Conservation (phyloP, 2,329 filamentous ascomycete species). For the Fusarium sp. region DNA sequence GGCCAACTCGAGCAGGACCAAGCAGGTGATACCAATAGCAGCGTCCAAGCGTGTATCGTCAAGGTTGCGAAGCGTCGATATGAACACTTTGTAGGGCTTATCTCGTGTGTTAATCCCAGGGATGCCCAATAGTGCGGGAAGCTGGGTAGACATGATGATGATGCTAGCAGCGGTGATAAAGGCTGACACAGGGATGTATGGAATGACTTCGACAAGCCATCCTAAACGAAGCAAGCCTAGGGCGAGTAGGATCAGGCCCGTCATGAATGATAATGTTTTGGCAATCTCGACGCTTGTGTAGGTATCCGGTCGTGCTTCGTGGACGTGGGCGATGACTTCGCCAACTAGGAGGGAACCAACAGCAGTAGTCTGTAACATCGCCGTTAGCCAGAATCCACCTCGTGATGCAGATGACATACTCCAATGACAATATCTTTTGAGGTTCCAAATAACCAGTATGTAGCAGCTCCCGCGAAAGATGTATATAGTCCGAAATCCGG, state of each 20-base stretch:
- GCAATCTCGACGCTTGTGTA: slow-evolving; percentile 60
- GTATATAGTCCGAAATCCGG: slow-evolving; percentile 84
- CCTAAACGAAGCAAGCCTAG: slow-evolving; percentile 64
- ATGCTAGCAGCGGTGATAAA: slow-evolving; percentile 68
- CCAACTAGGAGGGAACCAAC: slow-evolving; percentile 67
- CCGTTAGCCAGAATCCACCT: not conserved
- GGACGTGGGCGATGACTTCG: slow-evolving; percentile 60
- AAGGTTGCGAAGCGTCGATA: slow-evolving; percentile 59
- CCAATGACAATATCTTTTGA: slow-evolving; percentile 90
- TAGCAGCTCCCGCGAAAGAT: slow-evolving; percentile 83
- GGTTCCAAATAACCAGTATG: slow-evolving; percentile 89
- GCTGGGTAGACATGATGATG: slow-evolving; percentile 65
- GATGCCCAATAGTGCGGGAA: slow-evolving; percentile 62
- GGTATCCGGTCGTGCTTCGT: slow-evolving; percentile 53
- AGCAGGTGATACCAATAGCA: slow-evolving; percentile 78
- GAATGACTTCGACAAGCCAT: slow-evolving; percentile 68
- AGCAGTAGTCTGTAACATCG: slow-evolving; percentile 65
- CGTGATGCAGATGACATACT: slow-evolving; percentile 48
- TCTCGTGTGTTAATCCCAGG: slow-evolving; percentile 61
- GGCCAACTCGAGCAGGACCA: slow-evolving; percentile 73
- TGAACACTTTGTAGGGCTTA: slow-evolving; percentile 61
- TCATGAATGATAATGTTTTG: slow-evolving; percentile 62
- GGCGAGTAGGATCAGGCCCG: slow-evolving; percentile 60
- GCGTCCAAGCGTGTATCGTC: slow-evolving; percentile 73
- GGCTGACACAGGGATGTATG: slow-evolving; percentile 64